A percentile compares a stretch with the other conserved stretches of the same genome.
phyloP scores from a whole-genome alignment of 2,329 filamentous ascomycete genomes.

The Clonostachys sp. region DNA sequence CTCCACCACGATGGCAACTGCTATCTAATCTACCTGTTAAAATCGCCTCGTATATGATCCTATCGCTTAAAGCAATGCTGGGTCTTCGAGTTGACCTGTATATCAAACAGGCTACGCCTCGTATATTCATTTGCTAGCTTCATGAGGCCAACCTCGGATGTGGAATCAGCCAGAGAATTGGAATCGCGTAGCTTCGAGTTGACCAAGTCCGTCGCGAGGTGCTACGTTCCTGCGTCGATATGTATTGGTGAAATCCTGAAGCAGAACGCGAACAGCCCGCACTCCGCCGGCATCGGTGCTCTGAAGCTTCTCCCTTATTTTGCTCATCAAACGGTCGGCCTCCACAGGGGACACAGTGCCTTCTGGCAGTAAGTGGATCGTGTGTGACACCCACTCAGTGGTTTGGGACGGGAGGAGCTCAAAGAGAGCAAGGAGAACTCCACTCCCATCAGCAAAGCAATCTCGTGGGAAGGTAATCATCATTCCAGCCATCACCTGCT shows the following conservation, averaged over 20 bases:
- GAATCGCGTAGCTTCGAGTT: slow-evolving; percentile 83
- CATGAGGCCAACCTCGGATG: too few species aligned
- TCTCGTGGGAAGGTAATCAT: slow-evolving; percentile 98
- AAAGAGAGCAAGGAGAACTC: slow-evolving; percentile 85
- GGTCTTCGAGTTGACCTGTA: too few species aligned
- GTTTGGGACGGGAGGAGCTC: slow-evolving; percentile 79
- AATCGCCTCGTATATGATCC: too few species aligned
- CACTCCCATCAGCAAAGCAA: slow-evolving; percentile 91
- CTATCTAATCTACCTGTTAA: too few species aligned
- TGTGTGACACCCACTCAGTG: slow-evolving; percentile 76
- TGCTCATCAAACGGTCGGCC: slow-evolving; percentile 72
- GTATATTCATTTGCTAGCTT: too few species aligned
- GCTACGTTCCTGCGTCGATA: slow-evolving; percentile 93
- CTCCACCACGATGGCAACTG: too few species aligned
- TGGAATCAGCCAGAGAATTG: slow-evolving; percentile 48
- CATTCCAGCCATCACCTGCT: slow-evolving; percentile 92
- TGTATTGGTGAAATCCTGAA: slow-evolving; percentile 95
- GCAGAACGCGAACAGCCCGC: slow-evolving; percentile 74
- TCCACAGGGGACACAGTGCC: slow-evolving; percentile 79
- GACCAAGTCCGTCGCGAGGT: slow-evolving; percentile 85
- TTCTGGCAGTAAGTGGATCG: slow-evolving; percentile 75
- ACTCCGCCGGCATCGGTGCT: slow-evolving; percentile 56
- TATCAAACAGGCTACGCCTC: too few species aligned
- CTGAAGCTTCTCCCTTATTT: slow-evolving; percentile 73
- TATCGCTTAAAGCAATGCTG: too few species aligned